Evolutionary conservation across 768 basidiomycete genomes (phyloP).

Genomic region (Russula virescens): DNA sequence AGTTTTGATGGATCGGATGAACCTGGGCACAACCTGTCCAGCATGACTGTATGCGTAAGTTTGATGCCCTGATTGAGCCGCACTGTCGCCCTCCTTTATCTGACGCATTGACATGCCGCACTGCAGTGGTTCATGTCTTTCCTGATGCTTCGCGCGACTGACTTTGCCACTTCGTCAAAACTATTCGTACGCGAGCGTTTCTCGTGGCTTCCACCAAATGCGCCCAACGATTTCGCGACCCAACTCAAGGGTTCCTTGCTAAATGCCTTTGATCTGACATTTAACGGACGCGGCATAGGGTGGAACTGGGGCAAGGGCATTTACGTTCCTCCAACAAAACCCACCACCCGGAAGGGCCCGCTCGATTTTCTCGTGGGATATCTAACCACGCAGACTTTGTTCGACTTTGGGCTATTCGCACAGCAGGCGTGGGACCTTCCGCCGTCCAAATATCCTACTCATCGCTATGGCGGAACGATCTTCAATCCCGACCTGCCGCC

Average conservation of each 20-base stretch:
- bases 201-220: slow-evolving; percentile 11
- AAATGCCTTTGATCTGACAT: slow-evolving; percentile 45
- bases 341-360: slow-evolving; percentile 37
- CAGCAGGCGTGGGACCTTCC: slow-evolving; percentile 30
- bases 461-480: slow-evolving; percentile 34
- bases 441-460: slow-evolving; percentile 31
- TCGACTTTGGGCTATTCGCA: slow-evolving; percentile 34
- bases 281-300: slow-evolving; percentile 51
- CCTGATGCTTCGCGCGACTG: slow-evolving; percentile 16
- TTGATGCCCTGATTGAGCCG: not conserved
- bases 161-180: slow-evolving; percentile 13
- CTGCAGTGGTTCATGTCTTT: slow-evolving; percentile 16
- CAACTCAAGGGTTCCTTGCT: slow-evolving; percentile 14
- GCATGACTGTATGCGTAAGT: slow-evolving; percentile 21
- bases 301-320: slow-evolving; percentile 51
- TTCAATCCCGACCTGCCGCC: slow-evolving; percentile 33
- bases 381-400: slow-evolving; percentile 41
- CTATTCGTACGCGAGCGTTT: slow-evolving; percentile 19
- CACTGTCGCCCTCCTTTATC: not conserved
- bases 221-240: slow-evolving; percentile 1
- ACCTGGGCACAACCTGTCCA: slow-evolving; percentile 11
- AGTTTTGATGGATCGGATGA: slow-evolving; percentile 35
- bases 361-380: slow-evolving; percentile 36
- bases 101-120: not conserved
- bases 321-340: slow-evolving; percentile 31